These are phyloP conservation scores for Colletotrichum sp. DNA, from an alignment of 2,329 filamentous ascomycete species.

Conservation along the genomic window DNA sequence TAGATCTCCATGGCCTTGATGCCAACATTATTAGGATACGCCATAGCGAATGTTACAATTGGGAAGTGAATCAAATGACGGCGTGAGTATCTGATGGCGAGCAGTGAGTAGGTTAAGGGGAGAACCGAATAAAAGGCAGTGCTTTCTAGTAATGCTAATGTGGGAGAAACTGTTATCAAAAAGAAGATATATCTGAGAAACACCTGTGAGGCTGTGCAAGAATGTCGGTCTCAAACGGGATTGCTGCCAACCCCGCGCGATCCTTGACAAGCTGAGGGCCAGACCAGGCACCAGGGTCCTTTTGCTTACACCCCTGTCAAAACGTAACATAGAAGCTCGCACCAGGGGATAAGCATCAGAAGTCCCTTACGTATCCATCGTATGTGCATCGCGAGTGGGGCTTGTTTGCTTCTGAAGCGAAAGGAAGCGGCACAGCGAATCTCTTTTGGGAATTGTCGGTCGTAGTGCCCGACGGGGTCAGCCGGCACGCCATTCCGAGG, in stretches of 20 bases:
- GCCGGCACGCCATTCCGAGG: not conserved
- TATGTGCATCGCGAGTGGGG: not conserved
- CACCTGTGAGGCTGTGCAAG: not conserved
- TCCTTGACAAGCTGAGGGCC: not conserved
- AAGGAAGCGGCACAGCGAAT: not conserved
- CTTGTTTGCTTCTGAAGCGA: not conserved
- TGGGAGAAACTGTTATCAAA: not conserved
- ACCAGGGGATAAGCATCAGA: not conserved
- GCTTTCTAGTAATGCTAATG: not conserved
- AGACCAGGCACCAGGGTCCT: not conserved
- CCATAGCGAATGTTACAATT: slow-evolving; percentile 54
- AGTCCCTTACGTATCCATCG: not conserved
- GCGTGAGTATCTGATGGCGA: not conserved
- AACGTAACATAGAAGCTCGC: not conserved
- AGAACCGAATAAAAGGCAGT: not conserved
- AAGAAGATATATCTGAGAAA: not conserved
- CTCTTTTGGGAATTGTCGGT: not conserved
- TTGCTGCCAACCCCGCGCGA: not conserved
- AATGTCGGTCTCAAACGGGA: not conserved
- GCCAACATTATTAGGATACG: slow-evolving; percentile 82
- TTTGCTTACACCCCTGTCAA: not conserved
- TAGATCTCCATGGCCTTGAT: slow-evolving; percentile 94
- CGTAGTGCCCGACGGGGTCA: not conserved
- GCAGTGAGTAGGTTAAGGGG: not conserved
- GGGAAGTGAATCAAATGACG: not conserved